These are phyloP conservation scores for Sporisorium exsertum DNA, from an alignment of 1,284 basidiomycete genomes.

Conservation along the genomic window DNA sequence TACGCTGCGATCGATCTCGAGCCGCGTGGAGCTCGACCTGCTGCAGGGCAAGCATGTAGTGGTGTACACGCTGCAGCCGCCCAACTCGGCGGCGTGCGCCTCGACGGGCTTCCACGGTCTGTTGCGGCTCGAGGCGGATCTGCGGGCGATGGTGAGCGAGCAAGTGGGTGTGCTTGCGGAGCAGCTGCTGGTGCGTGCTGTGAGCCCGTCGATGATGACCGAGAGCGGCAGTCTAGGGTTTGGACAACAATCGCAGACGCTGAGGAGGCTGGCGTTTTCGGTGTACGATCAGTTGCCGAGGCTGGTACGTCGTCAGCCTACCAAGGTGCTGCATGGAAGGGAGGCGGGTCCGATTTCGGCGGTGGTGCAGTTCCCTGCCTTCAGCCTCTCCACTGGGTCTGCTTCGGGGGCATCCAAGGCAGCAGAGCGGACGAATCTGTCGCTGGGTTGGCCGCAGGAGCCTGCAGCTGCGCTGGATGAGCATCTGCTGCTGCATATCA, in stretches of 20 bases:
- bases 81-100: conserved; percentile 15
- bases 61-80: conserved; percentile 46
- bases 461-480: conserved; percentile 30
- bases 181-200: conserved; percentile 42
- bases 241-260: conserved; percentile 18
- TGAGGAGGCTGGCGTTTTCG: conserved; percentile 40
- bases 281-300: conserved; percentile 53
- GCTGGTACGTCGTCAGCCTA: conserved; percentile 35
- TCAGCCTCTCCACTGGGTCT: conserved; percentile 21
- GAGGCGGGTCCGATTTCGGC: conserved; percentile 34
- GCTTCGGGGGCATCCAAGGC: neutral
- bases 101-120: conserved; percentile 29
- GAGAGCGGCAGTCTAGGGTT: conserved; percentile 43
- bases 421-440: conserved; percentile 12
- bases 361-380: conserved; percentile 50
- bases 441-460: conserved; percentile 25
- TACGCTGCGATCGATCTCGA: conserved; percentile 44
- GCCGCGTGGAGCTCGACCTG: conserved; percentile 30
- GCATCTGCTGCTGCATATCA: conserved; percentile 46
- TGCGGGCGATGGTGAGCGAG: conserved; percentile 39
- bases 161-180: conserved; percentile 39
- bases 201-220: conserved; percentile 40
- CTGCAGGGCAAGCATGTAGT: conserved; percentile 53
- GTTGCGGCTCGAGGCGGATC: conserved; percentile 40
- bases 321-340: conserved; percentile 43